Conservation (phyloP, 2,329 filamentous ascomycete species). For the Aspergillus terreus region DNA sequence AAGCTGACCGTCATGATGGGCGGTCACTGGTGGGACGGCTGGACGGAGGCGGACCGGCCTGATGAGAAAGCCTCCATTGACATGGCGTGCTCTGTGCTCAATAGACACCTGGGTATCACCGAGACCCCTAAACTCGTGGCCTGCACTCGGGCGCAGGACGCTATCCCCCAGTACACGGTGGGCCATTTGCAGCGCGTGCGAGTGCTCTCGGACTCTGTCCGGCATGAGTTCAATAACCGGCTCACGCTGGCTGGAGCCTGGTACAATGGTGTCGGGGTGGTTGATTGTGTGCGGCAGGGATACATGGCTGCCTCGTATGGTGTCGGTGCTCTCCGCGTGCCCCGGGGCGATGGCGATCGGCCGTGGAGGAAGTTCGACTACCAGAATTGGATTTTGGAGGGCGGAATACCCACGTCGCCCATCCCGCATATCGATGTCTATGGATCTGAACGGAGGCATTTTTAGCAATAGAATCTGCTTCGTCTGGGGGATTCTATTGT, state of each 20-base stretch:
- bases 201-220: slow-evolving; percentile 54
- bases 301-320: slow-evolving; percentile 49
- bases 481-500: background rate
- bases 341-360: slow-evolving; percentile 2
- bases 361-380: slow-evolving; percentile 21
- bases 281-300: slow-evolving; percentile 55
- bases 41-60: slow-evolving; percentile 53
- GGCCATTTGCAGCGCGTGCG: slow-evolving; percentile 67
- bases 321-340: slow-evolving; percentile 31
- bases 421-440: slow-evolving; percentile 14
- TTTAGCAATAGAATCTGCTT: background rate
- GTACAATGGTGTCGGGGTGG: slow-evolving; percentile 50
- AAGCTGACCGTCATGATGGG: slow-evolving; percentile 94
- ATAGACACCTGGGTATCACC: slow-evolving; percentile 70
- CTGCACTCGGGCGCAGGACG: slow-evolving; percentile 63
- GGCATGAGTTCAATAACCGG: slow-evolving; percentile 55
- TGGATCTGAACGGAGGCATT: slow-evolving; percentile 10
- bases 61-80: slow-evolving; percentile 61
- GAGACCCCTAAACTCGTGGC: slow-evolving; percentile 56
- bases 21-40: slow-evolving; percentile 82
- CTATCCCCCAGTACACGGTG: slow-evolving; percentile 86
- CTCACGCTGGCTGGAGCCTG: slow-evolving; percentile 61
- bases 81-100: slow-evolving; percentile 67
- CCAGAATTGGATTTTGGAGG: slow-evolving; percentile 25
- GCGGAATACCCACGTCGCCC: slow-evolving; percentile 28